phyloP scores from a whole-genome alignment of 495 filamentous ascomycete species.

The Trichoderma gamsii region DNA sequence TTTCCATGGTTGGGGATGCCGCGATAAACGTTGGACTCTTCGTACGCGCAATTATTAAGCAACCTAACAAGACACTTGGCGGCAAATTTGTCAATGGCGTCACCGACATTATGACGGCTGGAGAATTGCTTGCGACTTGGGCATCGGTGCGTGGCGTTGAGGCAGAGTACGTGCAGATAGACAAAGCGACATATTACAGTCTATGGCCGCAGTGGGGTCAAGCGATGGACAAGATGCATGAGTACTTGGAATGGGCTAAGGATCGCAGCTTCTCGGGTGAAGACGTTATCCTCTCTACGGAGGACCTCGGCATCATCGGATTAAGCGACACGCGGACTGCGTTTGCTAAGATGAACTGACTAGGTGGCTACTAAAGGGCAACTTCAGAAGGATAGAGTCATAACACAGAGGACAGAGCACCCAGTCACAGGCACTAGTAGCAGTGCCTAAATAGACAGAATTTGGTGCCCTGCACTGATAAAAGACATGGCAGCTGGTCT shows the following conservation, averaged over 20 bases:
- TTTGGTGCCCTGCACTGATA: too few relatives aligned
- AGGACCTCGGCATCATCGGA: slow-evolving; percentile 21
- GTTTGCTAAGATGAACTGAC: slow-evolving; percentile 2
- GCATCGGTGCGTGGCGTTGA: slow-evolving; percentile 26
- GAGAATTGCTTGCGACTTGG: slow-evolving; percentile 36
- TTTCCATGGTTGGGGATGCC: slow-evolving; percentile 36
- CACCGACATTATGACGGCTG: slow-evolving; percentile 25
- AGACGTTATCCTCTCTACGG: slow-evolving; percentile 17
- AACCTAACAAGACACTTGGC: slow-evolving; percentile 29
- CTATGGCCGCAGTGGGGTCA: slow-evolving; percentile 33
- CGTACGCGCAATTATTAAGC: slow-evolving; percentile 32
- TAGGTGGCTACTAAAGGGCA: background rate
- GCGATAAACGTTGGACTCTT: slow-evolving; percentile 34
- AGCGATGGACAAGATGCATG: slow-evolving; percentile 38
- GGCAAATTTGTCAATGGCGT: slow-evolving; percentile 30
- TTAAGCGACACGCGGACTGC: slow-evolving; percentile 21
- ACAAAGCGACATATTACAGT: slow-evolving; percentile 24
- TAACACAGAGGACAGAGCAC: background rate
- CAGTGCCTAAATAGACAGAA: too few relatives aligned
- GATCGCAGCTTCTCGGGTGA: slow-evolving; percentile 31
- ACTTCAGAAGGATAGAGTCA: background rate
- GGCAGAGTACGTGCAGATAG: slow-evolving; percentile 24
- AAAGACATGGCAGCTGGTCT: too few relatives aligned
- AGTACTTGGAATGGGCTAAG: slow-evolving; percentile 31
- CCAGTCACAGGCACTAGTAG: background rate